A percentile compares a stretch with the other conserved stretches of the same genome.
phyloP scores from a whole-genome alignment of 257 asterid genomes.

The Ajuga chamaepitys region DNA sequence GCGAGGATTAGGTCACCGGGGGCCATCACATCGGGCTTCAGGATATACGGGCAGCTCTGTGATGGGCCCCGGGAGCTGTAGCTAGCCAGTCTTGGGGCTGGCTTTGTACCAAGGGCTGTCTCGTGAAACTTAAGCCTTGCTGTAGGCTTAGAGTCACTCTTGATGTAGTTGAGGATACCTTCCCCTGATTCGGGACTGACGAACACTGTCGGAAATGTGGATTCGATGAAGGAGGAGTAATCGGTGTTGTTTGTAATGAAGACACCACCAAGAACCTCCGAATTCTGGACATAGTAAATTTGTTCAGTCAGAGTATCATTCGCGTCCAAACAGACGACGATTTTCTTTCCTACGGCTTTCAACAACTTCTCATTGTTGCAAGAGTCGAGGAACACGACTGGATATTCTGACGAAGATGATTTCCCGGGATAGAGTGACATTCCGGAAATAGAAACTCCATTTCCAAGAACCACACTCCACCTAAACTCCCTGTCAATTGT shows the following conservation, averaged over 20 bases:
- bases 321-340: slow-evolving; percentile 49
- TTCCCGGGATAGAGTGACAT: slow-evolving; percentile 49
- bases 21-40: slow-evolving; percentile 67
- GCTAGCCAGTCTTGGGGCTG: slow-evolving; percentile 51
- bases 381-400: slow-evolving; percentile 12
- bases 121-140: slow-evolving; percentile 37
- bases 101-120: slow-evolving; percentile 36
- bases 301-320: slow-evolving; percentile 29
- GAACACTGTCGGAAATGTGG: slow-evolving; percentile 41
- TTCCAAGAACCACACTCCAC: slow-evolving; percentile 35
- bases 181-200: slow-evolving; percentile 33
- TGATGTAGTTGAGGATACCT: slow-evolving; percentile 35
- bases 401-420: slow-evolving; percentile 21
- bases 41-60: slow-evolving; percentile 44
- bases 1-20: slow-evolving; percentile 64
- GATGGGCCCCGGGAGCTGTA: slow-evolving; percentile 91
- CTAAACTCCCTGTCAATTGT: slow-evolving; percentile 51
- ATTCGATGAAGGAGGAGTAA: slow-evolving; percentile 22
- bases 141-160: slow-evolving; percentile 22
- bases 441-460: slow-evolving; percentile 37
- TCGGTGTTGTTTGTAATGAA: slow-evolving; percentile 51
- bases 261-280: slow-evolving; percentile 33
- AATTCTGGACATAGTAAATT: slow-evolving; percentile 21
- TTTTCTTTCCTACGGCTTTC: slow-evolving; percentile 10
- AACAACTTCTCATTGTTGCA: slow-evolving; percentile 29